phyloP scores from a whole-genome alignment of 805 yeast genomes.

The Candida easanensis region DNA sequence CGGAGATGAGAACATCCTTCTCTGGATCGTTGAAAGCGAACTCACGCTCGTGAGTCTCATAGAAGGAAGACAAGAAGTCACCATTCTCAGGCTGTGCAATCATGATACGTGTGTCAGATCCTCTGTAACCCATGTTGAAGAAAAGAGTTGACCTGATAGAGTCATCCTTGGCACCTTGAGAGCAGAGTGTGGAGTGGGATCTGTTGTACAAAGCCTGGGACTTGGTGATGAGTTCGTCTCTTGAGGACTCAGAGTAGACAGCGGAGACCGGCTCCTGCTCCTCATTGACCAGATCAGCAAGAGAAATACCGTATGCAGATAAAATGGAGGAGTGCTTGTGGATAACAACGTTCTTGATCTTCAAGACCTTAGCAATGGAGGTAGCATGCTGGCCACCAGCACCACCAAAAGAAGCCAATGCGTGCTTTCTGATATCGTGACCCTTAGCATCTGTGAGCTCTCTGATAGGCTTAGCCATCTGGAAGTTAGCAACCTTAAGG shows the following conservation, averaged over 20 bases:
- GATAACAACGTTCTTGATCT: slow-evolving; percentile 39
- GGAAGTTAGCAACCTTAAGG: slow-evolving; percentile 42
- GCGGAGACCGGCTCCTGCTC: slow-evolving; percentile 26
- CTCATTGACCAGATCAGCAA: slow-evolving; percentile 35
- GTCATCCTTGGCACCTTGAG: slow-evolving; percentile 29
- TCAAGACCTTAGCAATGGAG: slow-evolving; percentile 40
- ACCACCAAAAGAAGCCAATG: slow-evolving; percentile 47
- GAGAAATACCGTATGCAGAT: slow-evolving; percentile 45
- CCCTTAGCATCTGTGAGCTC: slow-evolving; percentile 46
- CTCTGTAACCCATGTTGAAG: slow-evolving; percentile 44
- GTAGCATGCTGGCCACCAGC: slow-evolving; percentile 49
- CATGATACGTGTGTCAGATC: slow-evolving; percentile 46
- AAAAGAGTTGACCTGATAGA: slow-evolving; percentile 25
- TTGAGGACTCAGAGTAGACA: slow-evolving; percentile 25
- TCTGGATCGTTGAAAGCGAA: slow-evolving; percentile 36
- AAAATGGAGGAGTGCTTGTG: slow-evolving; percentile 46
- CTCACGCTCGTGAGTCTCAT: slow-evolving; percentile 33
- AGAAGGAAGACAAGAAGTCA: slow-evolving; percentile 27
- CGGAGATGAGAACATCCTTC: slow-evolving; percentile 33
- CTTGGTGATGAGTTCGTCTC: slow-evolving; percentile 15
- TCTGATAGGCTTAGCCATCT: slow-evolving; percentile 48
- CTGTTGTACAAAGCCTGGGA: slow-evolving; percentile 8
- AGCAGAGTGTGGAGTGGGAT: slow-evolving; percentile 12
- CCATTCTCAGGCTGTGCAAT: slow-evolving; percentile 25
- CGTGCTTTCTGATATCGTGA: slow-evolving; percentile 39